Evolutionary conservation across 768 basidiomycete genomes (phyloP).

Genomic region (Clathrus columnatus): DNA sequence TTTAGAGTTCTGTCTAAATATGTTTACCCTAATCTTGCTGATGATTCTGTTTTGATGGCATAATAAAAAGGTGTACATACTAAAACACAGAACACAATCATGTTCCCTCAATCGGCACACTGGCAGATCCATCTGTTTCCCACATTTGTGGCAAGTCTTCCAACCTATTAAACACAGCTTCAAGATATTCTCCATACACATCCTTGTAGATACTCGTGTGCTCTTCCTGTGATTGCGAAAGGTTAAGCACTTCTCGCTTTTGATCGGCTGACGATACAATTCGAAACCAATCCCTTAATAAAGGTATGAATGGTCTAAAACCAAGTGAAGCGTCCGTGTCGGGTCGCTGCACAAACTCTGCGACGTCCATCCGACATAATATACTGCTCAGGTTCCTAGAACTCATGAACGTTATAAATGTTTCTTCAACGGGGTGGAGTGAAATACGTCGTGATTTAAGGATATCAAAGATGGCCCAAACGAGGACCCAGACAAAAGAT

Average conservation of each 20-base stretch:
- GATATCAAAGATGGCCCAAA: slow-evolving; percentile 1
- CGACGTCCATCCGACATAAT: neutral
- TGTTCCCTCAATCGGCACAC: too few species aligned
- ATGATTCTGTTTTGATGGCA: too few species aligned
- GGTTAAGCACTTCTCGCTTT: neutral
- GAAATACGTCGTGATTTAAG: neutral
- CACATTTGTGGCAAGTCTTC: neutral
- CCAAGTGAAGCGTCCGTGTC: neutral
- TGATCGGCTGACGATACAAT: neutral
- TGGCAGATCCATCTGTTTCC: neutral
- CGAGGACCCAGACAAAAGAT: slow-evolving; percentile 4
- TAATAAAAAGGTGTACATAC: too few species aligned
- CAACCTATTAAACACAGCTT: neutral
- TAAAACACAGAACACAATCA: too few species aligned
- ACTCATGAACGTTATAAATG: neutral
- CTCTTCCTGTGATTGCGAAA: neutral
- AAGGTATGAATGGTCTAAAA: neutral
- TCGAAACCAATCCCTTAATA: neutral
- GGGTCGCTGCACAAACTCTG: neutral
- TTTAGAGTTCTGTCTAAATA: too few species aligned
- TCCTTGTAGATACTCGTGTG: neutral
- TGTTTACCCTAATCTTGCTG: too few species aligned
- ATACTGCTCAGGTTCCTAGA: neutral
- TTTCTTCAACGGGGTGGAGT: neutral
- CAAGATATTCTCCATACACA: neutral